These are phyloP conservation scores for Citrus sp. DNA, from an alignment of 345 rosid genomes.

Conservation along the genomic window DNA sequence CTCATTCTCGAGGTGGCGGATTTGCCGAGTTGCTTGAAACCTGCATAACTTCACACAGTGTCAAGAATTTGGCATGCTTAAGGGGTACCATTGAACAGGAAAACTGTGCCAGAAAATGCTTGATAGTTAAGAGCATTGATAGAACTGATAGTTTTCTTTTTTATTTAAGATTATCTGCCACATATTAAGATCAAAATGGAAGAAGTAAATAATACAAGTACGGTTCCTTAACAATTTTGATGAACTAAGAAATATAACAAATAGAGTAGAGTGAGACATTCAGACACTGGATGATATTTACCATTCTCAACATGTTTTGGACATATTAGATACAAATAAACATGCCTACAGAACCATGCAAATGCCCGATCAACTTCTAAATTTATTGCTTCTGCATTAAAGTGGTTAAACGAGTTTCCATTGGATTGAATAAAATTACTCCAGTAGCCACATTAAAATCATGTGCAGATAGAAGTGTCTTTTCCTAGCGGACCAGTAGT, in stretches of 20 bases:
- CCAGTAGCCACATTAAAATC: not conserved
- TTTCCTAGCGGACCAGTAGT: not conserved
- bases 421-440: not conserved
- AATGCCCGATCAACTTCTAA: not conserved
- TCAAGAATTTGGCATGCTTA: not conserved
- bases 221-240: not conserved
- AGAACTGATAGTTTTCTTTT: not conserved
- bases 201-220: not conserved
- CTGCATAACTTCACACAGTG: constrained; percentile 37
- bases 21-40: constrained; percentile 77
- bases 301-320: not conserved
- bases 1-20: constrained; percentile 53
- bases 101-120: not conserved
- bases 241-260: not conserved
- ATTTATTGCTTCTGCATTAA: not conserved
- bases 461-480: not conserved
- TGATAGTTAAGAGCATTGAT: not conserved
- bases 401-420: not conserved
- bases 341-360: not conserved
- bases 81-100: not conserved
- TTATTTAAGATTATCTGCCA: not conserved
- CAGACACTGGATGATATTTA: not conserved
- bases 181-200: not conserved
- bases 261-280: not conserved
- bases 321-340: not conserved